Evolutionary conservation across 352 stramenopile genomes (phyloP).

Genomic region (Phytophthora megakarya): DNA sequence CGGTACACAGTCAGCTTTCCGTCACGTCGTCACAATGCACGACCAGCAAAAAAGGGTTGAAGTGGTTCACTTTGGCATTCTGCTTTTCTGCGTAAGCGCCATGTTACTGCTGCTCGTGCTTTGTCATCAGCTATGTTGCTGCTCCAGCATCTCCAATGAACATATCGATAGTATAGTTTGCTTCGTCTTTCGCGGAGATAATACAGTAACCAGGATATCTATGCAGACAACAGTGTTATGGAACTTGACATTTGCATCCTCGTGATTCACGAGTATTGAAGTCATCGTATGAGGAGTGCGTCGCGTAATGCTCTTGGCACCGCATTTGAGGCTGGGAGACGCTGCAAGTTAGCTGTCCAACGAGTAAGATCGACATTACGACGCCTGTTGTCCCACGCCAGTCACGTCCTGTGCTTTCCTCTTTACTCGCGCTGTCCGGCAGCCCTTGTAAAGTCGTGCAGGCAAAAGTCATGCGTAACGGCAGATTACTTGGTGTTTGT

Average conservation of each 20-base stretch:
- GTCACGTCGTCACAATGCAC: slow-evolving; percentile 22
- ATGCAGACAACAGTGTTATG: slow-evolving; percentile 14
- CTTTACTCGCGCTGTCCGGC: slow-evolving; percentile 11
- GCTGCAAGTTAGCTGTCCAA: slow-evolving; percentile 29
- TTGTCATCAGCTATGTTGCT: slow-evolving; percentile 4
- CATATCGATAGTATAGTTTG: slow-evolving; percentile 33
- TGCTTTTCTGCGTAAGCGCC: slow-evolving; percentile 7
- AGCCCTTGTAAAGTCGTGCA: slow-evolving; percentile 25
- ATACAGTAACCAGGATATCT: slow-evolving; percentile 39
- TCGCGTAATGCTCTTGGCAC: slow-evolving; percentile 4
- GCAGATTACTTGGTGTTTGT: slow-evolving; percentile 30
- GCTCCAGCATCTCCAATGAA: slow-evolving; percentile 16
- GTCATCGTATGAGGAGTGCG: slow-evolving; percentile 13
- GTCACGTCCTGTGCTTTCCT: slow-evolving; percentile 11
- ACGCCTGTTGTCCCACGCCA: slow-evolving; percentile 23
- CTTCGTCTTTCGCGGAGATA: slow-evolving; percentile 18
- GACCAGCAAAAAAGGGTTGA: slow-evolving; percentile 20
- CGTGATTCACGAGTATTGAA: too few species aligned
- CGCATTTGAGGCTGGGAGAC: slow-evolving; percentile 21
- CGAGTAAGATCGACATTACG: slow-evolving; percentile 16
- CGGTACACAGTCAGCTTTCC: slow-evolving; percentile 10
- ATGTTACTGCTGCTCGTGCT: slow-evolving; percentile 17
- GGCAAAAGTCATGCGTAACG: slow-evolving; percentile 1
- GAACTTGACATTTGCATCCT: slow-evolving; percentile 18
- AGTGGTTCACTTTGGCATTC: slow-evolving; percentile 7